These are phyloP conservation scores for Cryptosporidium ubiquitum DNA, from an alignment of 169 alveolate genomes.

Conservation along the genomic window DNA sequence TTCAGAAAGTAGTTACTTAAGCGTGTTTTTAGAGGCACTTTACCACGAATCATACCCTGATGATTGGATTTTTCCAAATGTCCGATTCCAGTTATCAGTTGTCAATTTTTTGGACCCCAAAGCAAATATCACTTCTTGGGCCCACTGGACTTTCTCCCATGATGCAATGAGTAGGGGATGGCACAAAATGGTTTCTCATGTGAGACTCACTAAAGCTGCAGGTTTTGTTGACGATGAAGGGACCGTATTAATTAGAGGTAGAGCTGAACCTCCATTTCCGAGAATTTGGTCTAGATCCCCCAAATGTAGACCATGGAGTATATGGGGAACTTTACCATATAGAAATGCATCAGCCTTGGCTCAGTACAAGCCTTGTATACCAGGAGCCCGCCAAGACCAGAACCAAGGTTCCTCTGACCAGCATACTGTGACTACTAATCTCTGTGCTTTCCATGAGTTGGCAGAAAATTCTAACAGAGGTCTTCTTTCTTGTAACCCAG, in stretches of 20 bases:
- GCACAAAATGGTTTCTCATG: constrained; percentile 92
- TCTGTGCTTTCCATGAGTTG: constrained; percentile 55
- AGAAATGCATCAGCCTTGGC: constrained; percentile 74
- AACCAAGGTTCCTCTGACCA: background rate
- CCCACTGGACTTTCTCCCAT: constrained; percentile 91
- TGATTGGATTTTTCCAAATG: constrained; percentile 92
- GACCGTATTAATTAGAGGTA: constrained; percentile 88
- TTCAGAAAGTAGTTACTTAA: constrained; percentile 85
- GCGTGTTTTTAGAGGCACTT: constrained; percentile 90
- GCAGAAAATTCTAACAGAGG: constrained; percentile 45
- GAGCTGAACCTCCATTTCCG: constrained; percentile 91
- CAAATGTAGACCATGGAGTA: constrained; percentile 84
- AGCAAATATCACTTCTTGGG: constrained; percentile 91
- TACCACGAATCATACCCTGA: constrained; percentile 91
- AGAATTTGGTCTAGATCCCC: constrained; percentile 88
- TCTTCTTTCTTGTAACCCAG: background rate
- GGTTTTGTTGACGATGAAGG: constrained; percentile 92
- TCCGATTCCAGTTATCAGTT: constrained; percentile 89
- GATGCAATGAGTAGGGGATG: constrained; percentile 91
- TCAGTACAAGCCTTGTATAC: constrained; percentile 23
- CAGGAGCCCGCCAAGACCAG: constrained; percentile 13
- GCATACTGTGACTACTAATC: background rate
- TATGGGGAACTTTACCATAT: constrained; percentile 85
- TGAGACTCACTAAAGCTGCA: constrained; percentile 85
- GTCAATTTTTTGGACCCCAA: constrained; percentile 88